Conservation (phyloP, 2,329 filamentous ascomycete genomes). For the Fusarium solani-melongenae region DNA sequence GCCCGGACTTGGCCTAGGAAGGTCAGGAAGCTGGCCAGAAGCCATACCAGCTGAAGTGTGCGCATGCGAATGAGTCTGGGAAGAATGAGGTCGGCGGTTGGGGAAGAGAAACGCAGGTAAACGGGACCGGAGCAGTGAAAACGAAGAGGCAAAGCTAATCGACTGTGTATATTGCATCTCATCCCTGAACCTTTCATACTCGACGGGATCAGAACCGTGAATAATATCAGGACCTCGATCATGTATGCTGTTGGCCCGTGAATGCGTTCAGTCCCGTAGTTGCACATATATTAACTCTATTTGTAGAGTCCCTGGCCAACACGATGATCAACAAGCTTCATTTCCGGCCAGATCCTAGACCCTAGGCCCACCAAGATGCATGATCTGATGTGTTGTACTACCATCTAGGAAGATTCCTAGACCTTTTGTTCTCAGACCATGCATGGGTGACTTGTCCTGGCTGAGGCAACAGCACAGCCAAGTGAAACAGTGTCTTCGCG, state of each 20-base stretch:
- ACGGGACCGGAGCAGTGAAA: neutral
- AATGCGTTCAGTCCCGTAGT: neutral
- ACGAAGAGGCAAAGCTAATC: neutral
- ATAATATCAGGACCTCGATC: neutral
- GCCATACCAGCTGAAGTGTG: neutral
- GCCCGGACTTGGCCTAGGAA: neutral
- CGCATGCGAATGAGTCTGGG: neutral
- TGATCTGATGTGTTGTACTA: neutral
- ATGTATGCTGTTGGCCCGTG: neutral
- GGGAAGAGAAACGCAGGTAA: neutral
- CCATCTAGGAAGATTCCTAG: neutral
- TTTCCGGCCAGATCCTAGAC: neutral
- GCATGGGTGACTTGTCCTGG: neutral
- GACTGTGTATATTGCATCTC: neutral
- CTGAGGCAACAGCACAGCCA: neutral
- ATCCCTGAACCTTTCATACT: neutral
- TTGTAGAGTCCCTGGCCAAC: neutral
- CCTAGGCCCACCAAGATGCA: neutral
- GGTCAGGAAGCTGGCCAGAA: neutral
- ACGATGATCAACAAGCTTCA: neutral
- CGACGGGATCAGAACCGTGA: neutral
- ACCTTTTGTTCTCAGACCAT: neutral
- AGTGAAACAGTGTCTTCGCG: neutral
- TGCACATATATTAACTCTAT: neutral
- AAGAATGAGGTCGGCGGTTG: neutral